Evolutionary conservation across 164 flowering plant species (phyloP).

Genomic region (Chimonanthus praecox): DNA sequence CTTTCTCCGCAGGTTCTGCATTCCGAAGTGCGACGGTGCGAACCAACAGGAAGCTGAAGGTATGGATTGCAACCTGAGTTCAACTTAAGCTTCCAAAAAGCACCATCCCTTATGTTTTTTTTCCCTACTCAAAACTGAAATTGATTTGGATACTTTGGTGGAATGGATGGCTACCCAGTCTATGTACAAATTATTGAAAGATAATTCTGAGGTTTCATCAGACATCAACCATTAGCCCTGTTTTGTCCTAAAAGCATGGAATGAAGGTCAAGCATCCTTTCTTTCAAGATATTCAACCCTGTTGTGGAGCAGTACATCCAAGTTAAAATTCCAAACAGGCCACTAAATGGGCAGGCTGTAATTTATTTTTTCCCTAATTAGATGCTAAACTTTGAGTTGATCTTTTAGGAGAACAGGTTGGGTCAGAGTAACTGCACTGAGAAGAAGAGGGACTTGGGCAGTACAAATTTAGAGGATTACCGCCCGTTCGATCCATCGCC

Average conservation of each 20-base stretch:
- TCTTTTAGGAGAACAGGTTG: neutral
- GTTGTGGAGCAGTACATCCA: neutral
- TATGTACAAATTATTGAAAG: too few relatives aligned
- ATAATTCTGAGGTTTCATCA: too few relatives aligned
- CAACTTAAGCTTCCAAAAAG: neutral
- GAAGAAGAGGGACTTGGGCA: constrained; percentile 7
- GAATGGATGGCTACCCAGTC: too few relatives aligned
- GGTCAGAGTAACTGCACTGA: neutral
- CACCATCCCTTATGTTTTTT: neutral
- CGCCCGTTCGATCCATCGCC: constrained; percentile 21
- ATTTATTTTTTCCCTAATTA: too few relatives aligned
- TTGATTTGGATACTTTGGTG: too few relatives aligned
- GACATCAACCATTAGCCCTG: too few relatives aligned
- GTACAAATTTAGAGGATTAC: constrained; percentile 16
- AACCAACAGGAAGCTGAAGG: constrained; percentile 7
- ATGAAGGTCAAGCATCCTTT: neutral
- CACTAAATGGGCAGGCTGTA: neutral
- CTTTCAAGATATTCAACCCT: neutral
- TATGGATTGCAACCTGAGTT: neutral
- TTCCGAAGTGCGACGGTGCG: neutral
- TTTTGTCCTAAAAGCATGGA: too few relatives aligned
- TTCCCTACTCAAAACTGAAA: too few relatives aligned
- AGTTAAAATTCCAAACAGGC: neutral
- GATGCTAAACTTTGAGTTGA: neutral
- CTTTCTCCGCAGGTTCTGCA: neutral